Evolutionary conservation across 2,329 filamentous ascomycete species (phyloP).

Genomic region (Myriosclerotinia duriaeana): DNA sequence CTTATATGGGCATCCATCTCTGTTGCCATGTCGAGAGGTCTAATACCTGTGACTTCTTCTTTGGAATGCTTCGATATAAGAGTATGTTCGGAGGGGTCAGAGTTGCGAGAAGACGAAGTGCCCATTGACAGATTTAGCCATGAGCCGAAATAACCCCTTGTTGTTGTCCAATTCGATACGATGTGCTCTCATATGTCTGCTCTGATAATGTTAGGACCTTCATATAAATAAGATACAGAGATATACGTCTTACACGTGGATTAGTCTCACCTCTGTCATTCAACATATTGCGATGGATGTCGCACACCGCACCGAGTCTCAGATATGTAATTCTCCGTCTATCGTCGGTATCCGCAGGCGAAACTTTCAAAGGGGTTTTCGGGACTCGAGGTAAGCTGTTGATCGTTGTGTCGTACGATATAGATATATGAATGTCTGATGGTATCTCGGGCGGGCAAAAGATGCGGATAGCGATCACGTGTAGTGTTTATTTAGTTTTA

Average conservation of each 20-base stretch:
- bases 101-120: constrained; percentile 35
- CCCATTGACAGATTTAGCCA: constrained; percentile 37
- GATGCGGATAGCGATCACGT: constrained; percentile 35
- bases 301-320: constrained; percentile 22
- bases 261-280: constrained; percentile 39
- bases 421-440: constrained; percentile 32
- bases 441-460: constrained; percentile 30
- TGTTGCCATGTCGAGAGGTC: constrained; percentile 41
- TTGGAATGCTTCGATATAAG: constrained; percentile 40
- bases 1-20: constrained; percentile 41
- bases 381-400: constrained; percentile 26
- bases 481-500: constrained; percentile 26
- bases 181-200: constrained; percentile 28
- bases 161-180: constrained; percentile 22
- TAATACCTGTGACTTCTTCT: constrained; percentile 41
- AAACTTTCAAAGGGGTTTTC: constrained; percentile 19
- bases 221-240: constrained; percentile 31
- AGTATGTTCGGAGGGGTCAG: constrained; percentile 32
- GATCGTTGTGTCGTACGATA: constrained; percentile 35
- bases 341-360: constrained; percentile 16
- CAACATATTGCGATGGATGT: constrained; percentile 33
- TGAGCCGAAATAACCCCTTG: constrained; percentile 26
- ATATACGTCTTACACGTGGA: constrained; percentile 40
- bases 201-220: constrained; percentile 30
- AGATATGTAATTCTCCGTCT: constrained; percentile 8